These are phyloP conservation scores for Vitis amurensis DNA, from an alignment of 164 flowering plant genomes.

Conservation along the genomic window DNA sequence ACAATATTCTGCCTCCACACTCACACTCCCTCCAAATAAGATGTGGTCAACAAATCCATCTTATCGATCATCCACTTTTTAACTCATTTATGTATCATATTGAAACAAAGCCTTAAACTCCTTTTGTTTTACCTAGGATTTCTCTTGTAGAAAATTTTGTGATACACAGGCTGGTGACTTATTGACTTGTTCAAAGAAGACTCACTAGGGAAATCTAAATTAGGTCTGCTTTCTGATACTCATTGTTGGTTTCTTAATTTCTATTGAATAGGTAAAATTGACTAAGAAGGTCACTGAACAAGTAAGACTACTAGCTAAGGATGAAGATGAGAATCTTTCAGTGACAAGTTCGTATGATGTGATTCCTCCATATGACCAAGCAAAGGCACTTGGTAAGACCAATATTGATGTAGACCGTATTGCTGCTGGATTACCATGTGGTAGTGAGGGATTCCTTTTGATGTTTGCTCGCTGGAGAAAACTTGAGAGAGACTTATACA, in stretches of 20 bases:
- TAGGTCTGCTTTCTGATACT: too few species aligned
- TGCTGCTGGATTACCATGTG: constrained; percentile 99
- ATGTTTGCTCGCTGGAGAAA: constrained; percentile 99
- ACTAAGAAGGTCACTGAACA: constrained; percentile 93
- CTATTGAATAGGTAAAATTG: constrained; percentile 54
- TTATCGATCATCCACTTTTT: too few species aligned
- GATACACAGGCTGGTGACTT: too few species aligned
- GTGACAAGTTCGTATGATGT: constrained; percentile 66
- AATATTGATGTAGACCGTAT: constrained; percentile 91
- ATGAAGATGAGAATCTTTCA: constrained; percentile 83
- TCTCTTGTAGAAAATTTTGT: too few species aligned
- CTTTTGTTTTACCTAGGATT: too few species aligned
- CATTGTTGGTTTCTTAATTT: background rate
- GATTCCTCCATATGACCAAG: constrained; percentile 93
- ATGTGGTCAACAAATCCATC: too few species aligned
- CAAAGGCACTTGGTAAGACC: constrained; percentile 95
- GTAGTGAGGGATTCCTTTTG: constrained; percentile 96
- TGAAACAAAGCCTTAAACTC: too few species aligned
- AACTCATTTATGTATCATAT: too few species aligned
- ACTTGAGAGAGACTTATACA: constrained; percentile 94
- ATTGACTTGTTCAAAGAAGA: too few species aligned
- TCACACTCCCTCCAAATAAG: background rate
- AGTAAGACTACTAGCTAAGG: constrained; percentile 83
- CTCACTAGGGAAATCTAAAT: too few species aligned
- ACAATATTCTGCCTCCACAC: too few species aligned